phyloP scores from a whole-genome alignment of 164 flowering plant genomes.

The Malania oleifera region DNA sequence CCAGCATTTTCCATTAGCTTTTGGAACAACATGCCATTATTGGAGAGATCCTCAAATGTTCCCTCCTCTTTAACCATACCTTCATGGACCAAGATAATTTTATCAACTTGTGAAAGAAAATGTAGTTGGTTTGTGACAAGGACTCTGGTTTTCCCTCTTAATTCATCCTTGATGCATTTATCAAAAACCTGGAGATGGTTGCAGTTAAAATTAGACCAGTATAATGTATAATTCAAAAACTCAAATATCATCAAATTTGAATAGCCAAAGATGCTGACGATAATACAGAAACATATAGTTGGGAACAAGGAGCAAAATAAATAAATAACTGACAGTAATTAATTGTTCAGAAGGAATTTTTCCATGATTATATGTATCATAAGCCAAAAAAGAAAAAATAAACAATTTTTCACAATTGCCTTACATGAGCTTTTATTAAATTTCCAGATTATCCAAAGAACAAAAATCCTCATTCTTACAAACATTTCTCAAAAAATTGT shows the following conservation, averaged over 20 bases:
- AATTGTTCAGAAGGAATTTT: neutral
- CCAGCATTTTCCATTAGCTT: constrained; percentile 98
- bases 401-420: no score
- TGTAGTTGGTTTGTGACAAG: constrained; percentile 98
- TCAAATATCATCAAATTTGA: neutral
- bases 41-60: constrained; percentile 81
- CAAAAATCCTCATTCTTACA: no score
- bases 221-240: neutral
- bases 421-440: no score
- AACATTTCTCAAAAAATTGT: no score
- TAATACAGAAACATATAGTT: no score
- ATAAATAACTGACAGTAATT: no score
- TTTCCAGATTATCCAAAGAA: no score
- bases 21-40: constrained; percentile 65
- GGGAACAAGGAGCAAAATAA: no score
- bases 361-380: neutral
- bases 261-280: neutral
- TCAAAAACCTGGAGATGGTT: constrained; percentile 72
- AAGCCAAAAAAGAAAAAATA: neutral
- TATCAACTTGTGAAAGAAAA: constrained; percentile 94
- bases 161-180: constrained; percentile 79
- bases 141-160: constrained; percentile 81
- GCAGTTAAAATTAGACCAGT: neutral
- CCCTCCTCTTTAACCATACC: constrained; percentile 95
- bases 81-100: constrained; percentile 81